Base-by-base conservation (phyloP, 352 stramenopile genomes). In the Phytophthora hybrid region DNA sequence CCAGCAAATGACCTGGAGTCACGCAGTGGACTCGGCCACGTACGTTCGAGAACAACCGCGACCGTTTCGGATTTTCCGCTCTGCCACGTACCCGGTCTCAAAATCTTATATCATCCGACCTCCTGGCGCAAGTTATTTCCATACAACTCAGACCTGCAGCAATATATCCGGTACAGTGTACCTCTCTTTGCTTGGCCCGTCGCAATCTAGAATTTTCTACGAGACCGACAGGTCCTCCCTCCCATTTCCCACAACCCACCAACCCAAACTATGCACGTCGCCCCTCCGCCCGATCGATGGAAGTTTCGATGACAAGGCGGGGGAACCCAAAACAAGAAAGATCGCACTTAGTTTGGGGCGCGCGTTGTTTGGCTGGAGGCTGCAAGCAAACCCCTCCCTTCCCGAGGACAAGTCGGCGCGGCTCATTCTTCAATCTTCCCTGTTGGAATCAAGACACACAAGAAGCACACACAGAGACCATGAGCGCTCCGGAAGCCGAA, bases 401-500 rank as follows among this genome's bases (percentile, higher is more conserved):
- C 34, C 7, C 13, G 18, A 46, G 23, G n/a, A 3, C 46, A 21
- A 21, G 44, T 51, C 44, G 44, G 21, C 47, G 44, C 39, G 29
- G 29, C 55, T 85, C 82, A 90, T 74, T 90, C 74, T 88, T 85
- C 73, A 90, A 93, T 93, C 82, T 89, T 77, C 83, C 70, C 66
- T 65, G 66, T 75, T 80, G 63, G 66, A 69, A 77, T 68, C 56
- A 31, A 31, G 34, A 73, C 46, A 78, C 58, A 78, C 52, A 73
- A 76, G 32, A 82, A 73, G 9, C 44, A 46, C 39, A 72, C 64
- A 78, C 13, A 62, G 64, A 59, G 47, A 93, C 32, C 51, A 96
- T 94, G 86, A 93, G 84, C 75, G 80, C 88, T 56, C 41, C 71
- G 31, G 93, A 98, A 90, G 88, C 96, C 46, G 98, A 99, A 93